phyloP scores from a whole-genome alignment of 2,329 filamentous ascomycete genomes.

The Fusarium goolgardi region DNA sequence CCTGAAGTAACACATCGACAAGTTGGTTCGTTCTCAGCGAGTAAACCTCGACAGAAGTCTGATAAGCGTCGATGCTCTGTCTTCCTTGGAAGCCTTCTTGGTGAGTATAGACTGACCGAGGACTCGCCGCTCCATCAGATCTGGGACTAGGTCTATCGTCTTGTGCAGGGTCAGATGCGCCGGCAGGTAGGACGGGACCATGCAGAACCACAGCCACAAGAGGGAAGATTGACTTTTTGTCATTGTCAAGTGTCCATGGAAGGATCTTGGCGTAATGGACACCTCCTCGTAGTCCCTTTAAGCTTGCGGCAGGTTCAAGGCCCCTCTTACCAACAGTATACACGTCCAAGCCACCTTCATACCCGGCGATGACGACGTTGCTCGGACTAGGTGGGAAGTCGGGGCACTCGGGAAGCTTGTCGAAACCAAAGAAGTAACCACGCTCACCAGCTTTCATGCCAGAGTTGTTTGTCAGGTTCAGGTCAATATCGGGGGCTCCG shows the following conservation, averaged over 20 bases:
- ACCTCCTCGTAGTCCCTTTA: constrained; percentile 82
- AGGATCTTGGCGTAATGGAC: constrained; percentile 87
- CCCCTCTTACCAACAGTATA: constrained; percentile 78
- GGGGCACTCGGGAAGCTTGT: constrained; percentile 68
- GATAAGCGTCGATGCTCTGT: constrained; percentile 70
- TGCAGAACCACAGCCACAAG: constrained; percentile 84
- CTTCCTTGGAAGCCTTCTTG: constrained; percentile 53
- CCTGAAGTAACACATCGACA: constrained; percentile 78
- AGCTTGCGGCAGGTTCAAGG: constrained; percentile 73
- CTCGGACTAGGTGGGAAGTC: constrained; percentile 59
- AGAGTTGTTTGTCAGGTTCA: constrained; percentile 68
- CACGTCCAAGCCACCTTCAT: constrained; percentile 82
- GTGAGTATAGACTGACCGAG: constrained; percentile 55
- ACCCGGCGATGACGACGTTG: constrained; percentile 80
- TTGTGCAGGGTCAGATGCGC: constrained; percentile 52
- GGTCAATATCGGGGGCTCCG: constrained; percentile 77
- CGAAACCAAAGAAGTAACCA: constrained; percentile 85
- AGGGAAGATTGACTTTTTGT: constrained; percentile 70
- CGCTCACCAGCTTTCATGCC: constrained; percentile 72
- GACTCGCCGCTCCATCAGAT: constrained; percentile 57
- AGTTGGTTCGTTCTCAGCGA: constrained; percentile 80
- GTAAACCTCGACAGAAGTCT: constrained; percentile 90
- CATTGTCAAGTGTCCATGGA: constrained; percentile 70
- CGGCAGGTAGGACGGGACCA: constrained; percentile 71
- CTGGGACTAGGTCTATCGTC: constrained; percentile 55